Conservation (phyloP, 2,329 filamentous ascomycete genomes). For the Botrytis paeoniae region DNA sequence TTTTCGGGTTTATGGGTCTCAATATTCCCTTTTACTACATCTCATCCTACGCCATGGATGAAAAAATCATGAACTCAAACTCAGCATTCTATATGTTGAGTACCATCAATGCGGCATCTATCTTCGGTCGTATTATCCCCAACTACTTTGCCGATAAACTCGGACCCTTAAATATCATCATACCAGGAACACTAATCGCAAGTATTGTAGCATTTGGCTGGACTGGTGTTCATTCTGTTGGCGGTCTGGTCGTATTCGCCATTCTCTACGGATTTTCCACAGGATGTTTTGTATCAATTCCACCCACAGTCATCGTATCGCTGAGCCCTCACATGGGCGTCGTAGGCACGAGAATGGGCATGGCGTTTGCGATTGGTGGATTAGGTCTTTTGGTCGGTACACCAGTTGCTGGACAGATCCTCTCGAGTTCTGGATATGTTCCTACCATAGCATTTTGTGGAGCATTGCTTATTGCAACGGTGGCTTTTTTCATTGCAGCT, state of each 20-base stretch:
- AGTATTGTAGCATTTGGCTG: constrained; percentile 22
- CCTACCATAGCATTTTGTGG: constrained; percentile 15
- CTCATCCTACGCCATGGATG: constrained; percentile 22
- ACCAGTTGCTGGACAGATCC: constrained; percentile 18
- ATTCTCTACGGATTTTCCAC: constrained; percentile 28
- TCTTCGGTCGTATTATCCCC: constrained; percentile 28
- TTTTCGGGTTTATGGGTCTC: constrained; percentile 42
- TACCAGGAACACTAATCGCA: constrained; percentile 21
- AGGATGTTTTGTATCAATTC: constrained; percentile 24
- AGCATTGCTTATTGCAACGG: background rate
- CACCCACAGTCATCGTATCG: constrained; percentile 22
- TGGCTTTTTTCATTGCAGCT: constrained; percentile 1
- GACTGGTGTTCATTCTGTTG: constrained; percentile 21
- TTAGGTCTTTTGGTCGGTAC: constrained; percentile 23
- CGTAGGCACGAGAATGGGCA: constrained; percentile 24
- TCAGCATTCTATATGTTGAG: constrained; percentile 29
- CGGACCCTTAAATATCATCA: constrained; percentile 39
- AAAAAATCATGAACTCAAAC: constrained; percentile 19
- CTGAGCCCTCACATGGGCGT: constrained; percentile 19
- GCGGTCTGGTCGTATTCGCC: constrained; percentile 22
- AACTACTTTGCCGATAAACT: constrained; percentile 25
- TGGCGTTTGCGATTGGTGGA: constrained; percentile 20
- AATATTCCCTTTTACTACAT: constrained; percentile 30
- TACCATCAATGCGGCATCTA: constrained; percentile 27
- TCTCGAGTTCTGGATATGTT: constrained; percentile 9